phyloP scores from a whole-genome alignment of 2,329 filamentous ascomycete species.

The Cyphellophora europaea region DNA sequence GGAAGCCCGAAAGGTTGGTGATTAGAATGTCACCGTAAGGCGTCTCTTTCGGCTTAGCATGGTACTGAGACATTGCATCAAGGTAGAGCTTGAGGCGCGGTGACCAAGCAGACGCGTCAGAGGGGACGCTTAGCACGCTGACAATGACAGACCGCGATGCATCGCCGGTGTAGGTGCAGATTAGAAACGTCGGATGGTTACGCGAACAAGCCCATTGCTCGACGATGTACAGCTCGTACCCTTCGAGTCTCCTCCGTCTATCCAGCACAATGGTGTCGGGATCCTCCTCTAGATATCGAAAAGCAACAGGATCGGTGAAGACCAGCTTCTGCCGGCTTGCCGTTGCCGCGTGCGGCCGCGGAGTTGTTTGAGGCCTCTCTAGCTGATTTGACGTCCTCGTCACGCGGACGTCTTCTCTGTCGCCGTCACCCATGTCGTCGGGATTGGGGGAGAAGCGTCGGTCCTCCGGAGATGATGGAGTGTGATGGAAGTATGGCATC shows the following conservation, averaged over 20 bases:
- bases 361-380: no score
- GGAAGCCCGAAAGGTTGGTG: conserved; percentile 86
- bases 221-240: conserved; percentile 89
- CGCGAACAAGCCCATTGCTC: conserved; percentile 97
- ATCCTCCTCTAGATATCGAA: conserved; percentile 78
- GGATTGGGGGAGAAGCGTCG: neutral
- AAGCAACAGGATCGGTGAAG: conserved; percentile 57
- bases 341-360: neutral
- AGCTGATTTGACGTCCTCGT: no score
- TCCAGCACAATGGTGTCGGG: conserved; percentile 64
- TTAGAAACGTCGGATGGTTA: conserved; percentile 79
- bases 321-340: conserved; percentile 42
- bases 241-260: conserved; percentile 58
- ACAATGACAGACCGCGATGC: conserved; percentile 67
- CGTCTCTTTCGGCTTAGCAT: conserved; percentile 76
- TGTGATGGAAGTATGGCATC: neutral
- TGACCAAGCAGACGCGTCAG: conserved; percentile 72
- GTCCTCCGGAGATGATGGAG: neutral
- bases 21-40: conserved; percentile 79
- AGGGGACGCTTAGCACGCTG: conserved; percentile 71
- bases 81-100: conserved; percentile 73
- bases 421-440: neutral
- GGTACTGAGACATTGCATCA: conserved; percentile 72
- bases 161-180: conserved; percentile 88
- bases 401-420: no score